Percentiles rank a stretch among this genome's conserved stretches.
phyloP scores from a whole-genome alignment of 2,329 filamentous ascomycete genomes.

The Fusarium armeniacum region DNA sequence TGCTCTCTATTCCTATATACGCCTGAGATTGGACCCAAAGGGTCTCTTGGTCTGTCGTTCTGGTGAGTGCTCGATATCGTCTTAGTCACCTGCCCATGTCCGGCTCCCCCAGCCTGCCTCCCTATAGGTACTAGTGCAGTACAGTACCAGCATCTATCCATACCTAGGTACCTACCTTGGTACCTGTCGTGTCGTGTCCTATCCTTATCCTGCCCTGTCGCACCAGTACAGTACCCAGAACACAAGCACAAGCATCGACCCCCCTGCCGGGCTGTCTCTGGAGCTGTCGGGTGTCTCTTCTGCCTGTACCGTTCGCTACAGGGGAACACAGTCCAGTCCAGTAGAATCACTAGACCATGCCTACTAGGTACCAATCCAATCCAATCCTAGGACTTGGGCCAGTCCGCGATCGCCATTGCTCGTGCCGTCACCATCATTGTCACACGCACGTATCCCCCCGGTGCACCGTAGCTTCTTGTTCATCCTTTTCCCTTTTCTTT shows the following conservation, averaged over 20 bases:
- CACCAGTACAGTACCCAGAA: slow-evolving; percentile 24
- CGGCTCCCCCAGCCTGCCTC: slow-evolving; percentile 21
- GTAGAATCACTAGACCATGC: slow-evolving; percentile 40
- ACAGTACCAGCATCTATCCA: slow-evolving; percentile 34
- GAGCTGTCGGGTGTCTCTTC: slow-evolving; percentile 2
- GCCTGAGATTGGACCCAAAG: slow-evolving; percentile 37
- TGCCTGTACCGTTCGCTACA: slow-evolving; percentile 28
- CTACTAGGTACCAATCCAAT: slow-evolving; percentile 18
- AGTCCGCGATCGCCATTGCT: slow-evolving; percentile 42
- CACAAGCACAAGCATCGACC: slow-evolving; percentile 18
- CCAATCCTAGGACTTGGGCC: slow-evolving; percentile 13
- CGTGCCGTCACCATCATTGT: slow-evolving; percentile 44
- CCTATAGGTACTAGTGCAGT: slow-evolving; percentile 22
- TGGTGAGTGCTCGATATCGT: slow-evolving; percentile 21
- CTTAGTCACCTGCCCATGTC: slow-evolving; percentile 51
- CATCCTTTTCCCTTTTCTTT: slow-evolving; percentile 24
- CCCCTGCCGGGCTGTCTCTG: slow-evolving; percentile 24
- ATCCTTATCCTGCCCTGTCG: slow-evolving; percentile 40
- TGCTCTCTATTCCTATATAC: slow-evolving; percentile 38
- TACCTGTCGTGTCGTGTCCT: slow-evolving; percentile 22
- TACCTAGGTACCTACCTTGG: neutral
- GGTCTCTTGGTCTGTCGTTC: slow-evolving; percentile 8
- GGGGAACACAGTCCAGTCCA: slow-evolving; percentile 10
- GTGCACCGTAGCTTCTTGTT: slow-evolving; percentile 27
- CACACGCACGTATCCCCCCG: slow-evolving; percentile 38